Base-by-base conservation (phyloP, 2,329 filamentous ascomycete genomes). In the Bipolaris bicolor region DNA sequence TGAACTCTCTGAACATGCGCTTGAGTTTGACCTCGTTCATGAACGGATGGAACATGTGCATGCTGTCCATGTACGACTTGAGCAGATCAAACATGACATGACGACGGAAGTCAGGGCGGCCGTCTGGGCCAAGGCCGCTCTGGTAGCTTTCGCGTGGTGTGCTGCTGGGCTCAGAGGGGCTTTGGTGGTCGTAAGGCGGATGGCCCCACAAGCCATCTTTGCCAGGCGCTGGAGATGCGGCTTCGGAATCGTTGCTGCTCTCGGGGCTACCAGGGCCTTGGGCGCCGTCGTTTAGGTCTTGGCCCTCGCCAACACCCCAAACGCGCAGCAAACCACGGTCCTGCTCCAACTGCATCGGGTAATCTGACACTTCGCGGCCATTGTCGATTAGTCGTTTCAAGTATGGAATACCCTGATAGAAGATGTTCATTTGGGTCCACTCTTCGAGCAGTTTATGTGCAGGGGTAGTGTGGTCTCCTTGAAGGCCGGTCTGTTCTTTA, bases 391-490 rank as follows among this genome's bases (percentile, higher is more conserved):
- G 90, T 70, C 90, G 93, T 22, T 81, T 63, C 18, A 73, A 58
- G n/a, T 64, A 63, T 5, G 67, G 65, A 13, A 75, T 63, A 9
- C 62, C 78, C 63, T 90, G 85, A 53, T 86, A 84, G 24, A 88
- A 82, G 50, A 83, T 82, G 31, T 81, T 79, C 68, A 73, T 71
- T 7, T 67, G 81, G 53, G 33, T 91, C 86, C 70, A 97, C 72
- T 60, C 83, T 78, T 71, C 82, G 78, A 98, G 79, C 16, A 98
- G 80, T 61, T 92, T 86, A 49, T 95, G 91, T 1, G 92, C 92
- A n/a, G 92, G 86, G 0, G 93, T 97, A 0, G 91, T 96, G 70
- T 98, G 94, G 64, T 96, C 91, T 26, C 88, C 85, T 0, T 92
- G 90, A 54, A 96, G 90, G n/a, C 71, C 72, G 7, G 52, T 62